Percentiles rank a stretch among this genome's conserved stretches.
Evolutionary conservation across 1,284 basidiomycete species (phyloP).

Genomic region (Takashimella koratensis): DNA sequence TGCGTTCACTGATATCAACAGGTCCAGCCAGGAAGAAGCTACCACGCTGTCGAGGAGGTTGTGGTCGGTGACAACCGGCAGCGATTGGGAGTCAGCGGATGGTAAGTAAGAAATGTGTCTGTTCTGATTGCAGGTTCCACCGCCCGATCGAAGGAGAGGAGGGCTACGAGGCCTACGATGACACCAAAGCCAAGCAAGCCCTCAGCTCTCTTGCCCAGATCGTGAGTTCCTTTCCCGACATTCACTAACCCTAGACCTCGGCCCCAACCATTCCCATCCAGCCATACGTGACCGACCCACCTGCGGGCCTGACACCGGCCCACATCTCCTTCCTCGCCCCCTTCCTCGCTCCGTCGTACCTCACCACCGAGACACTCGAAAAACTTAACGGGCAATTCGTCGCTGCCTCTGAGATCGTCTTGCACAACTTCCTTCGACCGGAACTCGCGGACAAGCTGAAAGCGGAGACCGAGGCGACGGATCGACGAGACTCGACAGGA

Average conservation of each 20-base stretch:
- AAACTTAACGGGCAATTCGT: constrained; percentile 78
- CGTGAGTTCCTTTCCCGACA: constrained; percentile 21
- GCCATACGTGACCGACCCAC: constrained; percentile 39
- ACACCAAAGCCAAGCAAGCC: constrained; percentile 67
- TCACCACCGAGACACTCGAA: constrained; percentile 74
- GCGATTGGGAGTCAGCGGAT: constrained; percentile 86
- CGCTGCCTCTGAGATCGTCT: constrained; percentile 81
- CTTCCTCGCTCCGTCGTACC: constrained; percentile 88
- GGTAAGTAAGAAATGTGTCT: constrained; percentile 51
- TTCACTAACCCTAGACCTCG: constrained; percentile 55
- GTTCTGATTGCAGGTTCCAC: constrained; percentile 62
- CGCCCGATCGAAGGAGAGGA: constrained; percentile 85
- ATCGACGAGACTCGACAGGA: constrained; percentile 59
- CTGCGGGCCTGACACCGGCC: constrained; percentile 57
- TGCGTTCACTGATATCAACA: constrained; percentile 43
- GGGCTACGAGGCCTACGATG: constrained; percentile 62
- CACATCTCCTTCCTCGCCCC: constrained; percentile 68
- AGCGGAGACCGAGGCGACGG: constrained; percentile 60
- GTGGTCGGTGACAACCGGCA: constrained; percentile 71
- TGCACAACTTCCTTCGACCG: constrained; percentile 76
- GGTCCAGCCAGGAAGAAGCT: constrained; percentile 72
- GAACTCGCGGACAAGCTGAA: constrained; percentile 67
- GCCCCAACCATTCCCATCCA: constrained; percentile 53
- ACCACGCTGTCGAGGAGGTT: constrained; percentile 97
- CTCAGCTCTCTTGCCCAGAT: constrained; percentile 49